Conservation (phyloP, 805 yeast species). For the Brettanomyces naardenensis region DNA sequence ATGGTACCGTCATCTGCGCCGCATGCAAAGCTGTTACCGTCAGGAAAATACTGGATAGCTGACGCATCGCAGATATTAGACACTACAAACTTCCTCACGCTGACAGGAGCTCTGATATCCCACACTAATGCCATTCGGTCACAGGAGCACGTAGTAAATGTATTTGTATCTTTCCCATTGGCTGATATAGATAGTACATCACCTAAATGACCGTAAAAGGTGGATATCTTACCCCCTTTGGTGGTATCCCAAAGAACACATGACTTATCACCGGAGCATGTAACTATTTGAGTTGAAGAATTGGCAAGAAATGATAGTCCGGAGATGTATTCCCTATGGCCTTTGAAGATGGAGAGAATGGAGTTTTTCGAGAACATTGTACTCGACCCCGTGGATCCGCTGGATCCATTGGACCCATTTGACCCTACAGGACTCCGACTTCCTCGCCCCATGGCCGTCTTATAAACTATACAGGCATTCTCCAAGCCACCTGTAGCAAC, state of each 20-base stretch:
- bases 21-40: conserved; percentile 58
- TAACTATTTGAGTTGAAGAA: conserved; percentile 44
- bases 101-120: conserved; percentile 46
- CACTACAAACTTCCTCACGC: conserved; percentile 35
- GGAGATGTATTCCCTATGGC: conserved; percentile 78
- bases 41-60: conserved; percentile 54
- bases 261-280: conserved; percentile 80
- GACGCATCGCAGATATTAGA: conserved; percentile 56
- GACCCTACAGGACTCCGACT: no score
- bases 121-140: conserved; percentile 63
- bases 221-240: conserved; percentile 44
- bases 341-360: conserved; percentile 52
- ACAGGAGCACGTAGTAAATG: conserved; percentile 57
- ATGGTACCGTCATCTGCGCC: conserved; percentile 78
- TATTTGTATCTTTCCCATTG: conserved; percentile 17
- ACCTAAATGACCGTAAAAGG: conserved; percentile 60
- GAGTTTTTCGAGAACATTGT: no score
- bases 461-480: conserved; percentile 68
- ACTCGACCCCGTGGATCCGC: no score
- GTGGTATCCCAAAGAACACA: conserved; percentile 73
- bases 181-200: conserved; percentile 51
- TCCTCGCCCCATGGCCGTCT: conserved; percentile 20
- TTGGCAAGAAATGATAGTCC: conserved; percentile 56
- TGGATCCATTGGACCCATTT: no score
- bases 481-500: conserved; percentile 82